A percentile compares a stretch with the other conserved stretches of the same genome.
Evolutionary conservation across 371 early-diverging fungal genomes (phyloP).

Genomic region (Fennellomyces sp.): DNA sequence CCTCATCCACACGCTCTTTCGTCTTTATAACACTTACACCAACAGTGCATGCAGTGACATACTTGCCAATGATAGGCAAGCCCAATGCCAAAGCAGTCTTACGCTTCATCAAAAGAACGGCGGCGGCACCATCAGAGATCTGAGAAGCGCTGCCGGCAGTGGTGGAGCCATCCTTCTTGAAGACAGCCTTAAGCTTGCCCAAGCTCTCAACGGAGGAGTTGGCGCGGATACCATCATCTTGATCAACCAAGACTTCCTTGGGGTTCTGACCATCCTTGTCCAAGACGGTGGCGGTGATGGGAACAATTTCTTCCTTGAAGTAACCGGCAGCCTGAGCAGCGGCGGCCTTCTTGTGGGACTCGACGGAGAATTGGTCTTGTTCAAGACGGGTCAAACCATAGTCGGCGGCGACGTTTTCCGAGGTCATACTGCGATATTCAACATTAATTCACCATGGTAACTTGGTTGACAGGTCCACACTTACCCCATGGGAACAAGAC

Average conservation of each 20-base stretch:
- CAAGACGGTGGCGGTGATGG: constrained; percentile 77
- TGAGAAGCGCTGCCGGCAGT: constrained; percentile 99
- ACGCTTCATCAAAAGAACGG: constrained; percentile 94
- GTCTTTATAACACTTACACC: constrained; percentile 75
- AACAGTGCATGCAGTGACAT: constrained; percentile 83
- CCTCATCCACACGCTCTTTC: not conserved
- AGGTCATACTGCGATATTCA: constrained; percentile 67
- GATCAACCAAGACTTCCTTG: constrained; percentile 59
- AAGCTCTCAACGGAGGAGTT: constrained; percentile 79
- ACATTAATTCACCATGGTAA: not conserved
- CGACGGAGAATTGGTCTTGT: constrained; percentile 89
- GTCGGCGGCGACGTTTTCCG: constrained; percentile 94
- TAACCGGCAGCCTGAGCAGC: constrained; percentile 88
- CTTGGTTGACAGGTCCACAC: constrained; percentile 11
- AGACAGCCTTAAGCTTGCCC: constrained; percentile 89
- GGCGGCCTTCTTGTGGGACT: constrained; percentile 80
- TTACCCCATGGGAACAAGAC: constrained; percentile 87
- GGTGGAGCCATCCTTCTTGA: constrained; percentile 84
- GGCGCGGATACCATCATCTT: constrained; percentile 95
- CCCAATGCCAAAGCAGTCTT: constrained; percentile 86
- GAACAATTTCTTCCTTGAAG: constrained; percentile 93
- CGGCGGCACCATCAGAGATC: constrained; percentile 98
- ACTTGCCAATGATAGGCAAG: constrained; percentile 87
- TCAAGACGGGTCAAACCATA: constrained; percentile 80
- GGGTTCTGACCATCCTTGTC: constrained; percentile 77